Conservation (phyloP, 129 eudicot genomes). For the Arctium lappa region DNA sequence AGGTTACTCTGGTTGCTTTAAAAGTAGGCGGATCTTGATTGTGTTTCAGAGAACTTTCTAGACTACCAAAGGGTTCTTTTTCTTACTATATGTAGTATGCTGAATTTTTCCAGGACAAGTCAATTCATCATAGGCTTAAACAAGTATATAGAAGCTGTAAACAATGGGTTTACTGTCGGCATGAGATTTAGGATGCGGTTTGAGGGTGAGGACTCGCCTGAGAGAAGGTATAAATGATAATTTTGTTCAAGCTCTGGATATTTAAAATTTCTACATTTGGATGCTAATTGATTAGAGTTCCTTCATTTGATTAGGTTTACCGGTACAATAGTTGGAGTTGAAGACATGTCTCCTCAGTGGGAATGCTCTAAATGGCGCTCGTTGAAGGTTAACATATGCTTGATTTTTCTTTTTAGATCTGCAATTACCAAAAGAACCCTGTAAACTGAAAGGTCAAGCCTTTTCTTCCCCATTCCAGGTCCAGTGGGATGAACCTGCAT, state of each 20-base stretch:
- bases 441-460: background rate
- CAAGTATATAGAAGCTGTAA: conserved; percentile 79
- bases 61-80: background rate
- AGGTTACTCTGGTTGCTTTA: background rate
- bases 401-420: background rate
- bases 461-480: conserved; percentile 43
- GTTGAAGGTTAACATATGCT: conserved; percentile 46
- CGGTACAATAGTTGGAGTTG: conserved; percentile 77
- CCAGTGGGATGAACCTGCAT: conserved; percentile 91
- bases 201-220: conserved; percentile 94
- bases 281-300: background rate
- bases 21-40: background rate
- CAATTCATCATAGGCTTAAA: conserved; percentile 86
- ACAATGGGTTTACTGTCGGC: conserved; percentile 61
- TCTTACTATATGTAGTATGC: background rate
- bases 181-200: conserved; percentile 92
- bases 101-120: conserved; percentile 53
- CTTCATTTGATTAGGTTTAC: conserved; percentile 51
- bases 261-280: background rate
- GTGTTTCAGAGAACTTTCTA: background rate
- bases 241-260: background rate
- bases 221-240: conserved; percentile 55
- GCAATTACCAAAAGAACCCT: background rate
- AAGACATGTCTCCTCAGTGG: conserved; percentile 77
- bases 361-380: conserved; percentile 74